These are phyloP conservation scores for Psilocybe cubensis DNA, from an alignment of 768 basidiomycete species.

Conservation along the genomic window DNA sequence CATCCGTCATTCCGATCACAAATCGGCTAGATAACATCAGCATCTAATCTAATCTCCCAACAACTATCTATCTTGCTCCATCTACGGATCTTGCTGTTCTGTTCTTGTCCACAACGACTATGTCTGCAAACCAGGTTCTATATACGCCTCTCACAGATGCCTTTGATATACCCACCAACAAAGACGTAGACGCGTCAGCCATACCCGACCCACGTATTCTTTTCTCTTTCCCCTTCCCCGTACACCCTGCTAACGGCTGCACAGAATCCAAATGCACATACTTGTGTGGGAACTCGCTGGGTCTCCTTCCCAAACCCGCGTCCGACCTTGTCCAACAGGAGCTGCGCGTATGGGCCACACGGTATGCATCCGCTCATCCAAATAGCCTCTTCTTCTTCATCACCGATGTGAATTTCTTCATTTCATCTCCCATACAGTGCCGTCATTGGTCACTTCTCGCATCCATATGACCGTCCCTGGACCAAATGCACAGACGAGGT, in stretches of 20 bases:
- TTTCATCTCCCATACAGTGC: conserved; percentile 51
- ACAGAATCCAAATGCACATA: conserved; percentile 70
- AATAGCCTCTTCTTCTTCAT: conserved; percentile 20
- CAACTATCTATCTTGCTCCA: background rate
- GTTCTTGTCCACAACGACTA: background rate
- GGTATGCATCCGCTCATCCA: conserved; percentile 40
- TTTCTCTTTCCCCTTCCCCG: background rate
- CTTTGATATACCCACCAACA: conserved; percentile 62
- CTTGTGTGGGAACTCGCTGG: conserved; percentile 95
- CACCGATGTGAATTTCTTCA: conserved; percentile 14
- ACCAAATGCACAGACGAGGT: conserved; percentile 73
- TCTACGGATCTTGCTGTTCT: conserved; percentile 15
- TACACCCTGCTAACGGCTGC: conserved; percentile 18
- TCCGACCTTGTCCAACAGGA: conserved; percentile 79
- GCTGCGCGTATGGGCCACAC: conserved; percentile 79
- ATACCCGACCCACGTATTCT: conserved; percentile 41
- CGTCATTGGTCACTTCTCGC: conserved; percentile 88
- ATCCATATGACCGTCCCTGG: conserved; percentile 88
- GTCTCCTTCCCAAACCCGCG: conserved; percentile 77
- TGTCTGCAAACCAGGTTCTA: conserved; percentile 20
- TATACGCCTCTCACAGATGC: conserved; percentile 48
- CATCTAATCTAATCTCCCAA: conserved; percentile 21
- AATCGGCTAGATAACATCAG: conserved; percentile 19
- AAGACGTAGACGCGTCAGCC: conserved; percentile 45
- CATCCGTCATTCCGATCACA: conserved; percentile 10